phyloP scores from a whole-genome alignment of 768 basidiomycete genomes.

The Lepiota brunneoincarnata region DNA sequence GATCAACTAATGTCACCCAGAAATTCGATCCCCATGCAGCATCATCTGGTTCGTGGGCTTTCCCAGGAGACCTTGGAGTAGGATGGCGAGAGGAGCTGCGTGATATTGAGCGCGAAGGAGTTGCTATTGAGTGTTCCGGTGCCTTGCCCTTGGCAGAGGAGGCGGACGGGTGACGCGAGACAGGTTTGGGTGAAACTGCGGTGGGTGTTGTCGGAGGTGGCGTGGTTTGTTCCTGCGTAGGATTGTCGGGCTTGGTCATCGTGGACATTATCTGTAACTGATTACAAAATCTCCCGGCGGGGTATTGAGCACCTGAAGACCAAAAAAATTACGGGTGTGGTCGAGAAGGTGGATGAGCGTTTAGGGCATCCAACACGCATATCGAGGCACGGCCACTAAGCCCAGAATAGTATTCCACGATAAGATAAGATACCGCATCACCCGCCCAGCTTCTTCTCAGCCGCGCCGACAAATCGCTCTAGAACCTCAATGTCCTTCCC shows the following conservation, averaged over 20 bases:
- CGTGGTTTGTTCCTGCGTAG: constrained; percentile 5
- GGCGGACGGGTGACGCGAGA: constrained; percentile 19
- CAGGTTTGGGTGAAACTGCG: constrained; percentile 9
- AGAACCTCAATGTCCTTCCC: constrained; percentile 38
- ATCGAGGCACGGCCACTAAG: constrained; percentile 8
- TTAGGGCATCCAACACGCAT: constrained; percentile 8
- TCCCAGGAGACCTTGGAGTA: constrained; percentile 21
- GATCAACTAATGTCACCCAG: constrained; percentile 93
- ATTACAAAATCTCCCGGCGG: not conserved
- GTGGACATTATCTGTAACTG: not conserved
- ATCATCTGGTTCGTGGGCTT: constrained; percentile 37
- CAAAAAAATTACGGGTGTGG: not conserved
- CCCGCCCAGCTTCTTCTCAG: constrained; percentile 23
- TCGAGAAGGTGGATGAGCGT: not conserved
- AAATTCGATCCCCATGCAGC: constrained; percentile 85
- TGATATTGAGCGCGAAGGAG: constrained; percentile 1
- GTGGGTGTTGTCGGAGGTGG: constrained; percentile 15
- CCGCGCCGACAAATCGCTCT: constrained; percentile 43
- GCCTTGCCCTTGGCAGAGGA: constrained; percentile 20
- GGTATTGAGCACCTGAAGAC: not conserved
- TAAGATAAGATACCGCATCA: constrained; percentile 13
- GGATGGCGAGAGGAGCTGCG: constrained; percentile 22
- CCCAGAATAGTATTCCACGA: constrained; percentile 10
- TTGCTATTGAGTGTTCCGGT: constrained; percentile 7
- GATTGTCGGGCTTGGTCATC: constrained; percentile 2